Base-by-base conservation (phyloP, 1,284 basidiomycete species). In the Baeospora myosura region DNA sequence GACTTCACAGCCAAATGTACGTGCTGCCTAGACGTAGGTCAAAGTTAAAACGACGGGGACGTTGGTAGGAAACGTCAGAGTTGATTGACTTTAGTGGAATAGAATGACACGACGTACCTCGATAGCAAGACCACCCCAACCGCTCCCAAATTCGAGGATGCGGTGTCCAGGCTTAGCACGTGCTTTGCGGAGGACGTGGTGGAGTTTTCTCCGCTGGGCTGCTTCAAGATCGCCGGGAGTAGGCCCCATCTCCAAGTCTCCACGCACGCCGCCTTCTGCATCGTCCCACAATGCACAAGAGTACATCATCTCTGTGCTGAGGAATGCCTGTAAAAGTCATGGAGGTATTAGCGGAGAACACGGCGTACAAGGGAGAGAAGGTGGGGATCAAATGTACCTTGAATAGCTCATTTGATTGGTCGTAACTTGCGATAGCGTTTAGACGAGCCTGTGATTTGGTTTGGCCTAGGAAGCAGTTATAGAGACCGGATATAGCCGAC, bases 221-320 rank as follows among this genome's bases (percentile, higher is more conserved):
- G 74, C 68, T 61, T 94, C 88, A 35, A 95, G 66, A 55, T 88
- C 83, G 38, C 80, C 78, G 10, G 69, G 64, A 42, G 62, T 69
- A 21, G 70, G 65, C 20, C 70, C 69, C 28, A 60, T 54, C 11
- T 65, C 65, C 40, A 81, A 60, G 54, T 87, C 84, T 1, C 83
- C 84, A 36, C 75, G 71, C 43, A 83, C 71, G 34, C 81, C 82
- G 46, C 79, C 77, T 58, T 91, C 87, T 5, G 72, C 69, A 30
- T 83, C 76, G 38, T 65, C 68, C 79, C 86, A 93, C 37, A 92
- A 72, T 2, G 78, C 89, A 55, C 87, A 92, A 0, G 87, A 91
- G 62, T 94, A 94, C 74, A 90, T 93, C 91, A 95, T 94, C 61
- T 94, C 90, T 40, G 72, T 68, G 51, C 81, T 85, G 17, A 94